phyloP scores from a whole-genome alignment of 148 eudicot species.

The Arbutus unedo region DNA sequence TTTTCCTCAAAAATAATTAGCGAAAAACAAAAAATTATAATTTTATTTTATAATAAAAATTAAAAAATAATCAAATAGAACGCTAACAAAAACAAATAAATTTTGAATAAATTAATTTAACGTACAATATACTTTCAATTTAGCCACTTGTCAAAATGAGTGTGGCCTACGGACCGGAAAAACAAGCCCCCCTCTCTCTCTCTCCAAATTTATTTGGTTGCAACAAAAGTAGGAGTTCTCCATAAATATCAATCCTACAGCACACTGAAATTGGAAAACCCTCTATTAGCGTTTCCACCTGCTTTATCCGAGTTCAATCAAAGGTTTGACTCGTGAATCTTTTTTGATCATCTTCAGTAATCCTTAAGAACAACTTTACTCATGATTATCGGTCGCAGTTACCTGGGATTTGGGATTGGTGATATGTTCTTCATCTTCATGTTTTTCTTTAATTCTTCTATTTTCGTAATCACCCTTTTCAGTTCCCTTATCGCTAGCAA shows the following conservation, averaged over 20 bases:
- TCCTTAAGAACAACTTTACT: not conserved
- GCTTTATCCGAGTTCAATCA: not conserved
- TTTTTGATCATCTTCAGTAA: not conserved
- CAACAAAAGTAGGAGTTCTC: not conserved
- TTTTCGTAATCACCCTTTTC: not conserved
- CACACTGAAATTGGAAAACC: not conserved
- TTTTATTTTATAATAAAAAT: too few relatives aligned
- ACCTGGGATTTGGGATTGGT: not conserved
- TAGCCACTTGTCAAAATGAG: not conserved
- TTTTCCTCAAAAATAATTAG: too few relatives aligned
- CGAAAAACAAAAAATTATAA: too few relatives aligned
- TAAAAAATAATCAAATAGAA: too few relatives aligned
- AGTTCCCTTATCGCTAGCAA: not conserved
- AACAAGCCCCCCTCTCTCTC: not conserved
- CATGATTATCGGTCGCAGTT: not conserved
- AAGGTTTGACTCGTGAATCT: constrained; percentile 4
- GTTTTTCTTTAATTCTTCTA: not conserved
- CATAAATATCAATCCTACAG: not conserved
- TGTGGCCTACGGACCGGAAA: not conserved
- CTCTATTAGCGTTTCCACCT: not conserved
- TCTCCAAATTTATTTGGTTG: not conserved
- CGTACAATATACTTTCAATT: not conserved
- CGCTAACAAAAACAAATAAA: not conserved
- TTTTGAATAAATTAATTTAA: not conserved
- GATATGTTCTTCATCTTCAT: not conserved